These are phyloP conservation scores for Coccomyxa subellipsoidea DNA, from an alignment of 163 green algal species.

Conservation along the genomic window DNA sequence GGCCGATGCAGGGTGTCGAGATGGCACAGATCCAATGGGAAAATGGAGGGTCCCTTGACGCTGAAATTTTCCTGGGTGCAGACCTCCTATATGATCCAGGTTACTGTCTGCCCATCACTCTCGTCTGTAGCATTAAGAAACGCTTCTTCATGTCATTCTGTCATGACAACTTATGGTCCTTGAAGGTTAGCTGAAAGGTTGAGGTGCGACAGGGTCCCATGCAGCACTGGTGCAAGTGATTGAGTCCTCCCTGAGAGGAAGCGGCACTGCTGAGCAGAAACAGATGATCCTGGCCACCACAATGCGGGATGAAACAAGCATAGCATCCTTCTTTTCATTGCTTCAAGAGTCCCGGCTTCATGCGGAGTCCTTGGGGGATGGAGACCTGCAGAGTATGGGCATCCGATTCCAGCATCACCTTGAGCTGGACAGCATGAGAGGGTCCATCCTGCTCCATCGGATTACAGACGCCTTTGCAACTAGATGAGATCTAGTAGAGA, in stretches of 20 bases:
- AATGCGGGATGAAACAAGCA: background rate
- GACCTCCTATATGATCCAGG: constrained; percentile 7
- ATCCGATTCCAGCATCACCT: background rate
- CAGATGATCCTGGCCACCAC: background rate
- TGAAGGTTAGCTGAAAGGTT: background rate
- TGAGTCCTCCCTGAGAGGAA: background rate
- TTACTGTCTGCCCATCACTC: background rate
- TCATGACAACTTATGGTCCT: no score
- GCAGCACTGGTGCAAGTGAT: background rate
- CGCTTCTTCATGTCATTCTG: no score
- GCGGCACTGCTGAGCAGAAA: background rate
- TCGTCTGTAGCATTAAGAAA: background rate
- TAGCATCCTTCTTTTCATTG: background rate
- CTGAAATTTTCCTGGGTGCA: background rate
- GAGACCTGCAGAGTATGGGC: background rate
- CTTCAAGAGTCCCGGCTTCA: background rate
- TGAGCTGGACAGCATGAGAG: background rate
- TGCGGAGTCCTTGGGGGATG: background rate
- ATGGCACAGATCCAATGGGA: background rate
- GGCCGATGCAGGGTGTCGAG: background rate
- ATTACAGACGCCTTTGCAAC: background rate
- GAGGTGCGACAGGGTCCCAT: background rate
- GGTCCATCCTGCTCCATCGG: background rate
- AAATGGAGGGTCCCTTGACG: background rate
- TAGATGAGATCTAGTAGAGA: no score